Conservation (phyloP, 2,329 filamentous ascomycete genomes). For the Myriosclerotinia duriaeana region DNA sequence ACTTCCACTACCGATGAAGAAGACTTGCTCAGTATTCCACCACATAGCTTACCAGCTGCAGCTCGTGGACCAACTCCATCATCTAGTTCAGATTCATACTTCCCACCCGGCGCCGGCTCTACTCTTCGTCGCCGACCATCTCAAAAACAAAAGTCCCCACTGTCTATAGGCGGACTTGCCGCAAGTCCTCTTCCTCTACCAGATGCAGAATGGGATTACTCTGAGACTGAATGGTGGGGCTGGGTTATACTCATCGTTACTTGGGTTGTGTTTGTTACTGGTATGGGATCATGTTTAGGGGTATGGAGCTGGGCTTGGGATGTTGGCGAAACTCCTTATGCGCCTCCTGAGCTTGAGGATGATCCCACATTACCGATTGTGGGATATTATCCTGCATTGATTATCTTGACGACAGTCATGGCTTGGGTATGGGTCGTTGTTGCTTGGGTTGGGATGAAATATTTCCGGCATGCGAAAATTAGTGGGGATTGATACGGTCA, state of each 20-base stretch:
- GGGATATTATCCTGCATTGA: slow-evolving; percentile 92
- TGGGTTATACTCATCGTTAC: slow-evolving; percentile 90
- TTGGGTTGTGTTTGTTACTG: slow-evolving; percentile 93
- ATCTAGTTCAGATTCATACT: slow-evolving; percentile 65
- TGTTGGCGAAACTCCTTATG: slow-evolving; percentile 92
- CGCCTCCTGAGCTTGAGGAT: slow-evolving; percentile 90
- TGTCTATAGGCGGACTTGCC: slow-evolving; percentile 56
- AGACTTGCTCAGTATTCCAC: slow-evolving; percentile 66
- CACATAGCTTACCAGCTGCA: slow-evolving; percentile 47
- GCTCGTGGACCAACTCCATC: slow-evolving; percentile 46
- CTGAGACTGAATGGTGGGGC: slow-evolving; percentile 96
- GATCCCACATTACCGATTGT: slow-evolving; percentile 93
- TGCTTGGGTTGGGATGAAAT: slow-evolving; percentile 99
- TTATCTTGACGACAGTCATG: slow-evolving; percentile 93
- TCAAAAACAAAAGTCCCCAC: slow-evolving; percentile 54
- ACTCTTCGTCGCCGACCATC: slow-evolving; percentile 38
- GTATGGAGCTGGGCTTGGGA: slow-evolving; percentile 99
- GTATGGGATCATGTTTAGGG: slow-evolving; percentile 92
- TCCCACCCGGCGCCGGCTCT: slow-evolving; percentile 46
- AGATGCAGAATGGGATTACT: slow-evolving; percentile 77
- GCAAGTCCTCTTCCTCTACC: slow-evolving; percentile 47
- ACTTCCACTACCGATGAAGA: slow-evolving; percentile 83
- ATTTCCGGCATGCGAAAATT: slow-evolving; percentile 96
- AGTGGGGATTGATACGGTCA: slow-evolving; percentile 39
- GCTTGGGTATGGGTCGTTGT: slow-evolving; percentile 98